Evolutionary conservation across 1,284 basidiomycete genomes (phyloP), one percentile per base, ranked within the genome.

Genomic region (Pterula multifida): DNA sequence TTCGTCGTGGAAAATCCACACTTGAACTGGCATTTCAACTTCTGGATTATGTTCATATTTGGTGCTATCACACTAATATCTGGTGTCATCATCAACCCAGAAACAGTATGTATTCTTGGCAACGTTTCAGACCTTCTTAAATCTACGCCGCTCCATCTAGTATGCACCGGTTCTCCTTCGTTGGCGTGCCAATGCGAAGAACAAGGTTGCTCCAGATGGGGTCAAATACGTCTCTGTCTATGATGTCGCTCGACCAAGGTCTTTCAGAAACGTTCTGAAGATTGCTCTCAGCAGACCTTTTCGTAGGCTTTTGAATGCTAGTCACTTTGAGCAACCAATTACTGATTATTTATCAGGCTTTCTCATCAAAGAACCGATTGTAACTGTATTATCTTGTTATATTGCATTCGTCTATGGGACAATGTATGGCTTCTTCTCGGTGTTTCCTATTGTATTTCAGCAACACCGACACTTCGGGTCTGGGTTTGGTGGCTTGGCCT

Each of bases 101-200:
- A 79, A 64, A 78, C 77, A 46, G 70, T 68, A 49, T 50, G 64
- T 57, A 13, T 19, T 11, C 17, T 11, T 28, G 23, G 22, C 22
- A 28, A 28, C 49, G 6, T 11, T 26, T 23, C 13, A 15, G 21
- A 12, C n/a, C 21, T 2, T 39, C 24, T 25, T 11, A 48, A 17
- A 47, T 12, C 23, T 53, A 3, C 55, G 12, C n/a, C 15, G 11
- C n/a, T 21, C 39, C 23, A 15, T 49, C 22, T 49, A 80, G 73
- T 87, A 84, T 60, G 77, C 76, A 0, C 85, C 85, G 2, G 78
- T 81, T 2, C 67, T 86, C 3, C 69, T 87, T 3, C 75, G 82
- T 3, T 60, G 71, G 50, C 71, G 78, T 50, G 83, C 81, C 2
- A 56, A 59, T 19, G 67, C 67, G 48, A 68, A 86, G 1, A 65